Evolutionary conservation across 73 alveolate species (phyloP).

Genomic region (Breviolum minutum): DNA sequence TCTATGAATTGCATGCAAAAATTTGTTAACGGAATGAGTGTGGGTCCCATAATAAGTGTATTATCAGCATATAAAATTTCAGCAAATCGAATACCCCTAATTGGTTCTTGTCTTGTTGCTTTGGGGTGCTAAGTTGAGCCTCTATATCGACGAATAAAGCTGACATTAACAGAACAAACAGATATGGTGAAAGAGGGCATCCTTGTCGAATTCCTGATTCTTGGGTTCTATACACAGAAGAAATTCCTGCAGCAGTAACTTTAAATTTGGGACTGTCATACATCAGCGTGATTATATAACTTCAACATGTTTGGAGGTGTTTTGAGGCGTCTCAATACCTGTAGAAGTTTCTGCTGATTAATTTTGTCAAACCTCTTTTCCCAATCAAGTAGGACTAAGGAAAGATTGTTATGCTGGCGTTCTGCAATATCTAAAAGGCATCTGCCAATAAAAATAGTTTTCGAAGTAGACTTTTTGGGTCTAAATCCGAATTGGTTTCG

Average conservation of each 20-base stretch:
- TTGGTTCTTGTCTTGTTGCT: neutral
- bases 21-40: no score
- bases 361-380: neutral
- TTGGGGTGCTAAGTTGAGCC: neutral
- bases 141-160: neutral
- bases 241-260: no score
- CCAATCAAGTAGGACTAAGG: neutral
- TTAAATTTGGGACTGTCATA: neutral
- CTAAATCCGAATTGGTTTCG: conserved; percentile 17
- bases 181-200: neutral
- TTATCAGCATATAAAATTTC: neutral
- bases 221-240: no score
- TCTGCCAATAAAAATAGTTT: neutral
- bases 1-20: no score
- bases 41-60: conserved; percentile 5
- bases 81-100: no score
- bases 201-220: no score
- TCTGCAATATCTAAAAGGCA: no score
- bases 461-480: conserved; percentile 15
- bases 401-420: no score
- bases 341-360: neutral
- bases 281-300: neutral
- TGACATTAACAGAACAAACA: neutral
- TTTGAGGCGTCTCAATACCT: no score
- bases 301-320: no score